These are phyloP conservation scores for Berberis vulgaris DNA, from an alignment of 164 flowering plant species.

Conservation along the genomic window DNA sequence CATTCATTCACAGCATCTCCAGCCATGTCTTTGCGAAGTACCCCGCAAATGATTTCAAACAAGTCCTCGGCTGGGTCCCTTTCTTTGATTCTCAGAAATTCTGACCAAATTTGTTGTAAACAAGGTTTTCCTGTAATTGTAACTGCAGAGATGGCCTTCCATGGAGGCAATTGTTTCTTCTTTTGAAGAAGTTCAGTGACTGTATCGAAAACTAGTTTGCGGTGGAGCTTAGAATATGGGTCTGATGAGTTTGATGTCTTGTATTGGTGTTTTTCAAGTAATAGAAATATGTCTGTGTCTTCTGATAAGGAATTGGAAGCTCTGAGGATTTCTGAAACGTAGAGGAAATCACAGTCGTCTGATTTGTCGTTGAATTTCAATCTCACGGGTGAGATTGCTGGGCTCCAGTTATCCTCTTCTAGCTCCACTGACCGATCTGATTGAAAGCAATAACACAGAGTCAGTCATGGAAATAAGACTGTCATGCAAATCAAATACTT, in stretches of 20 bases:
- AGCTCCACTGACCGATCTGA: slow-evolving; percentile 24
- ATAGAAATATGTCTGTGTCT: slow-evolving; percentile 39
- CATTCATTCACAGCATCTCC: slow-evolving; percentile 44
- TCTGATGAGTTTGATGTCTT: slow-evolving; percentile 30
- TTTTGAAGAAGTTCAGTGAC: slow-evolving; percentile 49
- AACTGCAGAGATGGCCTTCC: slow-evolving; percentile 33
- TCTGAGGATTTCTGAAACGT: slow-evolving; percentile 58
- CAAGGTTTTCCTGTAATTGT: slow-evolving; percentile 5
- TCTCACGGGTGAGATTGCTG: slow-evolving; percentile 15
- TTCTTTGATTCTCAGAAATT: slow-evolving; percentile 40
- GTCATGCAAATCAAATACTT: no score
- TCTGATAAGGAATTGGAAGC: slow-evolving; percentile 41
- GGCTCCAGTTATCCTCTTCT: slow-evolving; percentile 19
- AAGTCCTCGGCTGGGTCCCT: slow-evolving; percentile 39
- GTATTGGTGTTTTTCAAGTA: slow-evolving; percentile 59
- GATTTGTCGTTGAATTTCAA: slow-evolving; percentile 18
- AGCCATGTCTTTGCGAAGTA: slow-evolving; percentile 54
- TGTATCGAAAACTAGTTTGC: slow-evolving; percentile 64
- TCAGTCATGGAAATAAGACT: neutral
- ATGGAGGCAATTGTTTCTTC: slow-evolving; percentile 43
- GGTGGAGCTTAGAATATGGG: slow-evolving; percentile 34
- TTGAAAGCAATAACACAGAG: neutral
- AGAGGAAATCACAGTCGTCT: slow-evolving; percentile 44
- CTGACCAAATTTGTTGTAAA: slow-evolving; percentile 52
- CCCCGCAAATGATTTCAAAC: slow-evolving; percentile 44